Evolutionary conservation across 257 asterid species (phyloP), one percentile per base, ranked within the genome.

Genomic region (Penstemon barbatus): DNA sequence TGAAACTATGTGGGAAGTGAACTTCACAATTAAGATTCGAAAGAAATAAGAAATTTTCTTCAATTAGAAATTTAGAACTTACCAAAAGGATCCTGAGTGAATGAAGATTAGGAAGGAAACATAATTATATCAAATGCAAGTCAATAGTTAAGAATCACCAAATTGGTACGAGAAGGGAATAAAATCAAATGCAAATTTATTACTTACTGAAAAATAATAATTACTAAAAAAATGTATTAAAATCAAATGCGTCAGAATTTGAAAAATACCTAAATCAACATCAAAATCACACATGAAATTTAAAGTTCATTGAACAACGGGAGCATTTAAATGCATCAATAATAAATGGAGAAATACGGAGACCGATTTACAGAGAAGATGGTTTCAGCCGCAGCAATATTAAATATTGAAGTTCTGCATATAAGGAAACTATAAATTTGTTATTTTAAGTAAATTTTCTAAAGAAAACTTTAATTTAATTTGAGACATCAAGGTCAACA

Each of bases 401-500:
- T 15, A 15, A 15, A 57, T 57, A 45, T 43, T 4, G 43, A 61
- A 3, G 3, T 61, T 61, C 8, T 41, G 51, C 49, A 61, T 5
- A 57, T 37, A 55, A 59, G 12, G 11, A 59, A 59, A 59, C 5
- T 39, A 33, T 59, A 38, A 48, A 38, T 6, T 59, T 38, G 48
- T 38, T 38, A 4, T 33, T 25, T 25, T 45, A 41, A 42, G 57
- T 33, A 49, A 64, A 46, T 64, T 19, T 19, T 5, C 69, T 11
- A 46, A 6, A 25, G n/a, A 48, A 33, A 64, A 4, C 2, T 25
- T 25, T 25, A 25, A 9, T 49, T 33, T 10, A 33, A 64, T 19
- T 39, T 13, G 51, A 61, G 39, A 61, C 52, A 61, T 61, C 53
- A 41, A 41, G 52, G 62, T 37, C 15, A 15, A 57, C 4, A 37